phyloP scores from a whole-genome alignment of 1,284 basidiomycete genomes.

The Pseudozyma sp. region DNA sequence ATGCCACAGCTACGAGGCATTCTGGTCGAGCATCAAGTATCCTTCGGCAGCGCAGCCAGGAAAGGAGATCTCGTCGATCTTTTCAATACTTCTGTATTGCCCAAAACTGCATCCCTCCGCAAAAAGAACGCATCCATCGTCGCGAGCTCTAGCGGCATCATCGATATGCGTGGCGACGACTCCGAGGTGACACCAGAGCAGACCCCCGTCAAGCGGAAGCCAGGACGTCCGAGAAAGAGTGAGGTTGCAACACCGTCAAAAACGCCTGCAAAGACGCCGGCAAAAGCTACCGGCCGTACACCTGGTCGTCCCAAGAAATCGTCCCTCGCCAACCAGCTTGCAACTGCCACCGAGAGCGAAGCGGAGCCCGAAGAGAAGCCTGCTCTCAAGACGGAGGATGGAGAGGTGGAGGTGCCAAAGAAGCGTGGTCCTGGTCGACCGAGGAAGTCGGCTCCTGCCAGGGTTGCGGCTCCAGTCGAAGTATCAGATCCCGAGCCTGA shows the following conservation, averaged over 20 bases:
- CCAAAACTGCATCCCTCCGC: constrained; percentile 38
- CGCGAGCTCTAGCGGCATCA: constrained; percentile 67
- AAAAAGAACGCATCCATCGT: constrained; percentile 75
- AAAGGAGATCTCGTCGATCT: constrained; percentile 85
- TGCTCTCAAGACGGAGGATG: constrained; percentile 4
- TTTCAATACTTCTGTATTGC: constrained; percentile 75
- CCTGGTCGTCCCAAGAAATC: constrained; percentile 35
- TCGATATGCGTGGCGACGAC: constrained; percentile 68
- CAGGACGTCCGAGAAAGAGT: constrained; percentile 43
- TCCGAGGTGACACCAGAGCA: constrained; percentile 21
- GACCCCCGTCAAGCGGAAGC: constrained; percentile 43
- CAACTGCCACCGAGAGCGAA: constrained; percentile 24
- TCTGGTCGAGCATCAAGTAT: constrained; percentile 83
- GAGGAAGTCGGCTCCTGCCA: constrained; percentile 34
- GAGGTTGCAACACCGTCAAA: constrained; percentile 29
- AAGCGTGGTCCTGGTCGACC: constrained; percentile 35
- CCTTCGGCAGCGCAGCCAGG: constrained; percentile 81
- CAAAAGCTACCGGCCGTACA: constrained; percentile 9
- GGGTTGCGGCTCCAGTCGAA: constrained; percentile 14
- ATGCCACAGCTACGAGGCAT: constrained; percentile 83
- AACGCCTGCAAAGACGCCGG: constrained; percentile 17
- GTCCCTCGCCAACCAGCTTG: constrained; percentile 19
- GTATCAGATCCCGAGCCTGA: constrained; percentile 72
- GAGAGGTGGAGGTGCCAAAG: constrained; percentile 16
- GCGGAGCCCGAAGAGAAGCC: constrained; percentile 17